Evolutionary conservation across 805 yeast species (phyloP), one percentile per base, ranked within the genome.

Genomic region (Allodekkera sacchari): DNA sequence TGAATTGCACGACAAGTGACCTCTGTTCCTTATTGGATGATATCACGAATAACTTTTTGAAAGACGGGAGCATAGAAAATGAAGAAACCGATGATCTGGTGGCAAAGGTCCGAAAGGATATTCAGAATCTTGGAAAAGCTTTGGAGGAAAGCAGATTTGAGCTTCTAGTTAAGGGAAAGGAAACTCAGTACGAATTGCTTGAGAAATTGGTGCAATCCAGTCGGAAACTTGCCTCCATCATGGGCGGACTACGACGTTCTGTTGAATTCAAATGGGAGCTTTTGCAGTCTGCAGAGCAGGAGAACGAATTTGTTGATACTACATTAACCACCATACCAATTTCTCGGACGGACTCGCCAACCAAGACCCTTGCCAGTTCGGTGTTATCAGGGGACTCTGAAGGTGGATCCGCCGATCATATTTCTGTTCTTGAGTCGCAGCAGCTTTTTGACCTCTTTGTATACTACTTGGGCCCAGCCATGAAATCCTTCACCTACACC

Each of bases 201-300:
- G 50, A 50, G 9, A 48, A 64, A 22, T 52, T 79, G 16, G 80
- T 74, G 1, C 58, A 60, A 5, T 67, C 78, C 0, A 68, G 76
- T 6, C 62, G 67, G 24, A 59, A 67, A 8, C 47, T 83, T 39
- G 55, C 68, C 5, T 66, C 71, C 40, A 77, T 74, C 43, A 48
- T 82, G 25, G 79, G 80, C 31, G 89, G 89, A 1, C 57, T 83
- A 41, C 61, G 72, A 38, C 67, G 77, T 28, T 78, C 88, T 10
- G 71, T 78, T 8, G 81, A 75, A 37, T 78, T 79, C 63, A 81
- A 77, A 47, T 65, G 74, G 66, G 63, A 64, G 19, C 54, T 77
- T 7, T 55, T 79, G 19, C 36, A 0, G 43, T 44, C 22, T 8
- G 22, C 7, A 8, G 22, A 20, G 7, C 10, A 20, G 7, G 22